Evolutionary conservation across 2,329 filamentous ascomycete species (phyloP).

Genomic region (Aspergillus fischeri): DNA sequence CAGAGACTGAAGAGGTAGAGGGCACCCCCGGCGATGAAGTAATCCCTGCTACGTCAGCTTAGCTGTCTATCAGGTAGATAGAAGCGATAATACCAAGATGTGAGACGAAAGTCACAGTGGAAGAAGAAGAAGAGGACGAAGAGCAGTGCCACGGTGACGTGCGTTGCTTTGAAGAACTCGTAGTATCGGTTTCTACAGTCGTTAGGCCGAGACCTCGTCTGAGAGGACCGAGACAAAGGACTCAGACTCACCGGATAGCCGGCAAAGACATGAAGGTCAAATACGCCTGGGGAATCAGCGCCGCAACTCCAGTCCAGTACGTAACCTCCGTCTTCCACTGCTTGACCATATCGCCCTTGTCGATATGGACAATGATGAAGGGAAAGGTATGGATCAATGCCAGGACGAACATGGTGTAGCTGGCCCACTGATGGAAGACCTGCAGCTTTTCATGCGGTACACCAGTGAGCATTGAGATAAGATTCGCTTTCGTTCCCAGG

Average conservation of each 20-base stretch:
- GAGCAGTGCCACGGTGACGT: conserved; percentile 49
- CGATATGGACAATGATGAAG: conserved; percentile 52
- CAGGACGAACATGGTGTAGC: conserved; percentile 54
- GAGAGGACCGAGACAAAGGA: not conserved
- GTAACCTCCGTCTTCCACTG: conserved; percentile 44
- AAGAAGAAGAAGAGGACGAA: conserved; percentile 60
- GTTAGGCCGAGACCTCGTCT: not conserved
- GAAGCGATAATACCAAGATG: conserved; percentile 44
- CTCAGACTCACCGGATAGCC: conserved; percentile 43
- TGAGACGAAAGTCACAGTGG: conserved; percentile 54
- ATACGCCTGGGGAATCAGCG: conserved; percentile 52
- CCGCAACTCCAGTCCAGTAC: conserved; percentile 56
- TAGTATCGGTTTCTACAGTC: conserved; percentile 49
- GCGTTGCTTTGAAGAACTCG: conserved; percentile 59
- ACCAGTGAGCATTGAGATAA: conserved; percentile 52
- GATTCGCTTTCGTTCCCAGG: conserved; percentile 53
- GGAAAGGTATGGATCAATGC: conserved; percentile 58
- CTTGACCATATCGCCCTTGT: conserved; percentile 46
- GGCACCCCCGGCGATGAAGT: conserved; percentile 55
- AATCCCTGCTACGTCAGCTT: conserved; percentile 45
- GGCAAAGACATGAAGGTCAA: conserved; percentile 53
- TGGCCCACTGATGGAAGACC: conserved; percentile 51
- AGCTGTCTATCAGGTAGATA: not conserved
- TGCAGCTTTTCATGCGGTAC: conserved; percentile 56
- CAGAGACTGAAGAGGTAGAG: conserved; percentile 49